Conservation (phyloP, 2,329 filamentous ascomycete species). For the Hymenoscyphus repandus region DNA sequence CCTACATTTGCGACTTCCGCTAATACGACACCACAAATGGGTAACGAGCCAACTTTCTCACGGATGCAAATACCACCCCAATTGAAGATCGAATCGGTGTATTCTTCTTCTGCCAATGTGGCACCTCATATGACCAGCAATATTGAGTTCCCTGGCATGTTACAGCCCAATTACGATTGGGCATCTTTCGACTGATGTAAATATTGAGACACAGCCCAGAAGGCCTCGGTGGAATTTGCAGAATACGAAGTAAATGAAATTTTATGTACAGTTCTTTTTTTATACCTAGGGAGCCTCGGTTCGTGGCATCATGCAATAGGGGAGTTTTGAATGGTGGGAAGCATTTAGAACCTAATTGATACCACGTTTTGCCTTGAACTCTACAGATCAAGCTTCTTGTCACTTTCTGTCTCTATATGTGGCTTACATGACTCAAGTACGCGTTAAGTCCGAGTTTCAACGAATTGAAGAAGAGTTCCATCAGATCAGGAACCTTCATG, state of each 20-base stretch:
- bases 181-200: neutral
- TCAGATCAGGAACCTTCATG: no score
- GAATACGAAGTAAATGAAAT: neutral
- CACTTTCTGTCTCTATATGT: no score
- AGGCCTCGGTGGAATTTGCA: neutral
- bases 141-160: neutral
- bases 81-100: neutral
- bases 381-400: no score
- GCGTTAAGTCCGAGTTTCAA: no score
- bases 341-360: neutral
- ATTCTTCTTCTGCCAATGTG: neutral
- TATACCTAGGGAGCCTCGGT: neutral
- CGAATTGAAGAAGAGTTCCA: no score
- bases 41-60: neutral
- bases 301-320: neutral
- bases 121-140: neutral
- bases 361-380: neutral
- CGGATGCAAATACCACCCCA: neutral
- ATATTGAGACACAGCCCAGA: neutral
- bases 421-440: no score
- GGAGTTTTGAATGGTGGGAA: neutral
- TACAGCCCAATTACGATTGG: neutral
- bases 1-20: neutral
- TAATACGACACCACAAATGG: neutral
- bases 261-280: neutral